Percentiles rank a stretch among this genome's conserved stretches.
Conservation (phyloP, 106 monocot genomes). For the Allium cepa region DNA sequence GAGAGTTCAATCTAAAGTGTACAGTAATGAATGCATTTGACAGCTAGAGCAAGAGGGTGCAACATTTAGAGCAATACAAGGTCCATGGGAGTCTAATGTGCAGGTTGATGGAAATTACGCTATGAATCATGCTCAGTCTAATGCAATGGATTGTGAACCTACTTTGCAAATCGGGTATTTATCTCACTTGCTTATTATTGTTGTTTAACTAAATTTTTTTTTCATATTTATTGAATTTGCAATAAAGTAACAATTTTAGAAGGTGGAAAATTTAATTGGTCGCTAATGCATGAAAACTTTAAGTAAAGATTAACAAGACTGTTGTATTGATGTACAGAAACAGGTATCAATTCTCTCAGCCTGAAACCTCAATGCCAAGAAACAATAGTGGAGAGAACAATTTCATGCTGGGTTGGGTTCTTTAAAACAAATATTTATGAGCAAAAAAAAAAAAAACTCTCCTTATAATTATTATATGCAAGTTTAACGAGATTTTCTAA, state of each 20-base stretch:
- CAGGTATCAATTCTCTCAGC: constrained; percentile 46
- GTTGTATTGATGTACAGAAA: not conserved
- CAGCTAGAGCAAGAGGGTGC: constrained; percentile 51
- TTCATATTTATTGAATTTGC: not conserved
- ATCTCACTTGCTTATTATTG: not conserved
- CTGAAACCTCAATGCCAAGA: constrained; percentile 26
- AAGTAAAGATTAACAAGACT: not conserved
- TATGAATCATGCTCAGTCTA: constrained; percentile 25
- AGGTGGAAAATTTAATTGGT: not conserved
- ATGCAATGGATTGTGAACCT: constrained; percentile 37
- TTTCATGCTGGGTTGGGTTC: constrained; percentile 54
- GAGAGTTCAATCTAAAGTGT: not conserved
- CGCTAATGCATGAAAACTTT: not conserved
- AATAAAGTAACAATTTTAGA: not conserved
- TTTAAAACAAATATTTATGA: constrained; percentile 5
- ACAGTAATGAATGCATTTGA: not conserved
- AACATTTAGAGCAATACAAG: constrained; percentile 27
- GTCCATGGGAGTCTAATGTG: constrained; percentile 17
- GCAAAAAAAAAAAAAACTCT: not conserved
- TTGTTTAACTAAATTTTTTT: not conserved
- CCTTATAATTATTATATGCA: not conserved
- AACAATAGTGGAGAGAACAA: constrained; percentile 26
- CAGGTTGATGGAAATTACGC: constrained; percentile 6
- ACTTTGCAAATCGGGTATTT: constrained; percentile 53
- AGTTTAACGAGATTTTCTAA: constrained; percentile 1